These are phyloP conservation scores for Testicularia cyperi DNA, from an alignment of 1,284 basidiomycete species.

Conservation along the genomic window DNA sequence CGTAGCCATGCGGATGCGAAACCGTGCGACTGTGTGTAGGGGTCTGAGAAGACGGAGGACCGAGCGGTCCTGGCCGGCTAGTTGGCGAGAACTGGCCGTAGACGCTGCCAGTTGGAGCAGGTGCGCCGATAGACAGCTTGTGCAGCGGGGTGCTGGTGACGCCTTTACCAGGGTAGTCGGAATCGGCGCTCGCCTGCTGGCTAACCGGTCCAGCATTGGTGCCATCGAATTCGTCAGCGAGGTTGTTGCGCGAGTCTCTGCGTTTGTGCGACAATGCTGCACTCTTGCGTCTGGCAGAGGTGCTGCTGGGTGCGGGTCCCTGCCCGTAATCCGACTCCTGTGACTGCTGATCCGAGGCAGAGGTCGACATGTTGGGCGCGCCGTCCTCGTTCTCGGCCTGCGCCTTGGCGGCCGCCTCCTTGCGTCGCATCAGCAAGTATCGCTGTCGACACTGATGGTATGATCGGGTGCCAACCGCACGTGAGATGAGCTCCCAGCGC, in stretches of 20 bases:
- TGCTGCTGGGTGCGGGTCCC: constrained; percentile 3
- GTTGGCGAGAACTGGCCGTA: constrained; percentile 31
- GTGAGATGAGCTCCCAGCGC: constrained; percentile 58
- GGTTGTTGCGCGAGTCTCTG: no score
- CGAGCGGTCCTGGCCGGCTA: constrained; percentile 2
- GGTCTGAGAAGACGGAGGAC: constrained; percentile 6
- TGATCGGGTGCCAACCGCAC: constrained; percentile 56
- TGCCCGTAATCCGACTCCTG: constrained; percentile 34
- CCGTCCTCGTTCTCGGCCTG: constrained; percentile 21
- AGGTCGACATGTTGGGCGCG: constrained; percentile 18
- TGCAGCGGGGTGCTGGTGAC: constrained; percentile 32
- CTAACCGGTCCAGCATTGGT: no score
- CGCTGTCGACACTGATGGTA: constrained; percentile 60
- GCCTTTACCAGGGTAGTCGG: no score
- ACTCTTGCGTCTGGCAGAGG: constrained; percentile 16
- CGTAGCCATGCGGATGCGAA: constrained; percentile 20
- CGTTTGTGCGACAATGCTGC: no score
- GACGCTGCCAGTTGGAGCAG: constrained; percentile 22
- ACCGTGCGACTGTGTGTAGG: constrained; percentile 24
- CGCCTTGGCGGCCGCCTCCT: constrained; percentile 50
- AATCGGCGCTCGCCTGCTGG: no score
- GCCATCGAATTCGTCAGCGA: no score
- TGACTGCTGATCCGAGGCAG: constrained; percentile 37
- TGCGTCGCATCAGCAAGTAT: constrained; percentile 58
- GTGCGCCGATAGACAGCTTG: constrained; percentile 40